phyloP scores from a whole-genome alignment of 345 rosid species.

The Sonneratia alba region DNA sequence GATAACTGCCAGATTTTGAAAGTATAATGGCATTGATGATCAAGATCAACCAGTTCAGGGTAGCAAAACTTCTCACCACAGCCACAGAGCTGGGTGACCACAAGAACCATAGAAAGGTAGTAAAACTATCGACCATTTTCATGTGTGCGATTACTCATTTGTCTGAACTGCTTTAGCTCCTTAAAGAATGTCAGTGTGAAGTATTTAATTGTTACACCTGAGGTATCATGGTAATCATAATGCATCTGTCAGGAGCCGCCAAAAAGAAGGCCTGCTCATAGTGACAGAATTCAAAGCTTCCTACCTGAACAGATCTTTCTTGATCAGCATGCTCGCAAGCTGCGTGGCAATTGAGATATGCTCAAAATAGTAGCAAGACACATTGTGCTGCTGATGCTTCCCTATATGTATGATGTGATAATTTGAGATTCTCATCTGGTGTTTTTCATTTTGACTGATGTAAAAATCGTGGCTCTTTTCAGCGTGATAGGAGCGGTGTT shows the following conservation, averaged over 20 bases:
- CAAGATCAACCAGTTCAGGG: not conserved
- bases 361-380: not conserved
- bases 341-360: not conserved
- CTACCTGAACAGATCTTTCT: not conserved
- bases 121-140: not conserved
- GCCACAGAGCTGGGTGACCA: not conserved
- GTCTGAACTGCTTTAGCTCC: not conserved
- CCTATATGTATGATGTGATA: no score
- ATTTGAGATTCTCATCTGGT: no score
- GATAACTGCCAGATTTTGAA: conserved; percentile 55
- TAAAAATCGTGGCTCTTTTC: conserved; percentile 1
- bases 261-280: not conserved
- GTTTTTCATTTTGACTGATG: not conserved
- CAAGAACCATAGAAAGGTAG: not conserved
- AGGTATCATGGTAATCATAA: not conserved
- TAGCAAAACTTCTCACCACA: not conserved
- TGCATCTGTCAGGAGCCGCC: not conserved
- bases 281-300: not conserved
- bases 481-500: conserved; percentile 29
- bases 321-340: conserved; percentile 2
- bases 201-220: not conserved
- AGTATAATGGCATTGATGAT: not conserved
- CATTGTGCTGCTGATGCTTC: not conserved
- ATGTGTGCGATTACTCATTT: not conserved
- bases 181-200: not conserved